Evolutionary conservation across 2,329 filamentous ascomycete species (phyloP).

Genomic region (Thielaviopsis populi): DNA sequence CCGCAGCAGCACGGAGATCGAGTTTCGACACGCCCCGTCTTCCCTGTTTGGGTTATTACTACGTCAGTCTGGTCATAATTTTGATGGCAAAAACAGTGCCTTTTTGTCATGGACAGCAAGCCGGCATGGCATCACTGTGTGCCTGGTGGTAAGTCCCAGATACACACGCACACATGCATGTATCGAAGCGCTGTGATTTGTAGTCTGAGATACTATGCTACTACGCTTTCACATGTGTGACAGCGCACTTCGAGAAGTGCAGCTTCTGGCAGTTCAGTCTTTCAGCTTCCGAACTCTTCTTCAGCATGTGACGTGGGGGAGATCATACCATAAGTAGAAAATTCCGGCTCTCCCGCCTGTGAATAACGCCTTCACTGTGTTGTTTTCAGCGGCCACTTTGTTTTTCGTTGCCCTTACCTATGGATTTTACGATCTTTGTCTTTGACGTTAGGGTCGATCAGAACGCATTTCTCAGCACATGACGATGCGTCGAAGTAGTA

Average conservation of each 20-base stretch:
- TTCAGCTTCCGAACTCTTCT: neutral
- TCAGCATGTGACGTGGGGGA: neutral
- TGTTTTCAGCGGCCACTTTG: neutral
- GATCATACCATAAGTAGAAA: neutral
- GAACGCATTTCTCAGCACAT: no score
- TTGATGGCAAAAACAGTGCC: neutral
- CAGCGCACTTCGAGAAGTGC: neutral
- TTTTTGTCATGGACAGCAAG: neutral
- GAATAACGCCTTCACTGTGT: neutral
- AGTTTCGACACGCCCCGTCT: neutral
- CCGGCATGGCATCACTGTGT: neutral
- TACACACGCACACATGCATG: neutral
- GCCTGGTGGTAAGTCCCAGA: neutral
- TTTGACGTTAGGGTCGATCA: no score
- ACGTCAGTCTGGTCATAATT: neutral
- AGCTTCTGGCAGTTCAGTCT: neutral
- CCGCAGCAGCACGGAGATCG: neutral
- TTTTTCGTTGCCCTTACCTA: no score
- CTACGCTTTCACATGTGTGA: neutral
- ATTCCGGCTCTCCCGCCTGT: neutral
- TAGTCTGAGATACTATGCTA: neutral
- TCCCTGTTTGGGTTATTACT: neutral
- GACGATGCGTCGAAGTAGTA: no score
- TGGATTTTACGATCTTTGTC: no score
- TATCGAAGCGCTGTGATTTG: no score